Evolutionary conservation across 2,329 filamentous ascomycete species (phyloP).

Genomic region (Paracoccidioides lutzii): DNA sequence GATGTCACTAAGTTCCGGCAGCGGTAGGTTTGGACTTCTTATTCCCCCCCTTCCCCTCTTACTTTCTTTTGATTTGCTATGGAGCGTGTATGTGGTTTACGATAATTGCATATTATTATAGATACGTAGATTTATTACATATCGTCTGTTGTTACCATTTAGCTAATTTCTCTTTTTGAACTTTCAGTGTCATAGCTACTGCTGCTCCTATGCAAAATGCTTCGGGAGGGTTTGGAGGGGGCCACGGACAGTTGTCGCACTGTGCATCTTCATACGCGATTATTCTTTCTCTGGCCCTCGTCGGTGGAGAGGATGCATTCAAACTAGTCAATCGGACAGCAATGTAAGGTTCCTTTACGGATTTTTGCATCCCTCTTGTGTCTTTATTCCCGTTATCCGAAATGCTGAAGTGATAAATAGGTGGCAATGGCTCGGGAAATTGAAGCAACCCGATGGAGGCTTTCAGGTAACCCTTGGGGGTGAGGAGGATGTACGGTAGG

Average conservation of each 20-base stretch:
- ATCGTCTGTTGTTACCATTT: neutral
- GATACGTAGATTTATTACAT: neutral
- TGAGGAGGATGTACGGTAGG: conserved; percentile 81
- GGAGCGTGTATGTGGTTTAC: neutral
- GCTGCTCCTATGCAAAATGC: conserved; percentile 70
- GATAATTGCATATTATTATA: neutral
- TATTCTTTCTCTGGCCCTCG: conserved; percentile 63
- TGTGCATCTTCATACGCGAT: conserved; percentile 80
- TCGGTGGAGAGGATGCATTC: conserved; percentile 62
- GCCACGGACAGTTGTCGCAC: conserved; percentile 82
- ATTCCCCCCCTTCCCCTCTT: too few species aligned
- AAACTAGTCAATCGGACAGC: conserved; percentile 64
- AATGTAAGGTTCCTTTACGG: conserved; percentile 39
- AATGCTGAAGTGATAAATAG: conserved; percentile 16
- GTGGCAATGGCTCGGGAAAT: conserved; percentile 75
- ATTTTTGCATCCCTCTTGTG: neutral
- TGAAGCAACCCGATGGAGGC: conserved; percentile 82
- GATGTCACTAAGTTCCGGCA: conserved; percentile 55
- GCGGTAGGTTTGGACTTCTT: conserved; percentile 28
- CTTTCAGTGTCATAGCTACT: conserved; percentile 52
- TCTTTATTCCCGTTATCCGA: neutral
- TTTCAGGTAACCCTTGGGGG: conserved; percentile 77
- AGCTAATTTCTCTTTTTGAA: conserved; percentile 7
- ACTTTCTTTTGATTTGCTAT: neutral
- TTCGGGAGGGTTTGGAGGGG: conserved; percentile 78